Conservation (phyloP, 1,139 yeast genomes). For the Blastobotrys proliferans region DNA sequence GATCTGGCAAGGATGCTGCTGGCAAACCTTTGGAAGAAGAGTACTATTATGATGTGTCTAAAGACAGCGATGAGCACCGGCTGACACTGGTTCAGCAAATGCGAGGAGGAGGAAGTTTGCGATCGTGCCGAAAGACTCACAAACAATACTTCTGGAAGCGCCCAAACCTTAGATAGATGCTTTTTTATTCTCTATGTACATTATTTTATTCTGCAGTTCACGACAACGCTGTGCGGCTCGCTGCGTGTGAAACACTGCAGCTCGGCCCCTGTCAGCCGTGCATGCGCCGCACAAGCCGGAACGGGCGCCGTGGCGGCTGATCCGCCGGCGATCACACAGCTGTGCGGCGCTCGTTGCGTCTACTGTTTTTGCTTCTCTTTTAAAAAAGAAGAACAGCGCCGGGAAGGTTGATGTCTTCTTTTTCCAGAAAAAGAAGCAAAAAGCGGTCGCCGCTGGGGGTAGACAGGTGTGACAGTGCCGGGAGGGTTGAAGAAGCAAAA, state of each 20-base stretch:
- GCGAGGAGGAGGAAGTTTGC: slow-evolving; percentile 66
- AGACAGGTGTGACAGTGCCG: too few species aligned
- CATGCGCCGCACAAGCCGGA: too few species aligned
- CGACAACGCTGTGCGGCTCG: not conserved
- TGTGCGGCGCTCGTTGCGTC: too few species aligned
- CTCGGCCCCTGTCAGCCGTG: not conserved
- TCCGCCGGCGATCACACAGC: too few species aligned
- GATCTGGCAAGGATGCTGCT: slow-evolving; percentile 94
- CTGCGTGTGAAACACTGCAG: not conserved
- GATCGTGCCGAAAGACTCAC: slow-evolving; percentile 90
- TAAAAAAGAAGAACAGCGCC: too few species aligned
- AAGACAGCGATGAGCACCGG: slow-evolving; percentile 69
- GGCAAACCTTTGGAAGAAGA: slow-evolving; percentile 93
- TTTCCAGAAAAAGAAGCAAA: too few species aligned
- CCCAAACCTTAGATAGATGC: slow-evolving; percentile 21
- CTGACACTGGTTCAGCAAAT: slow-evolving; percentile 60
- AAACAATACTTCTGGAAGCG: slow-evolving; percentile 53
- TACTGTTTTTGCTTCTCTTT: too few species aligned
- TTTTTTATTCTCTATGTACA: not conserved
- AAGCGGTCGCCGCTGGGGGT: too few species aligned
- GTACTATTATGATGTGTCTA: slow-evolving; percentile 82
- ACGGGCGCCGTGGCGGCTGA: too few species aligned
- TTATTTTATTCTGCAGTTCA: not conserved
- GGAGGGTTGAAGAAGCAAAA: too few species aligned
- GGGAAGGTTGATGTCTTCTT: too few species aligned